Evolutionary conservation across 2,329 filamentous ascomycete species (phyloP).

Genomic region (Pseudopithomyces chartarum): DNA sequence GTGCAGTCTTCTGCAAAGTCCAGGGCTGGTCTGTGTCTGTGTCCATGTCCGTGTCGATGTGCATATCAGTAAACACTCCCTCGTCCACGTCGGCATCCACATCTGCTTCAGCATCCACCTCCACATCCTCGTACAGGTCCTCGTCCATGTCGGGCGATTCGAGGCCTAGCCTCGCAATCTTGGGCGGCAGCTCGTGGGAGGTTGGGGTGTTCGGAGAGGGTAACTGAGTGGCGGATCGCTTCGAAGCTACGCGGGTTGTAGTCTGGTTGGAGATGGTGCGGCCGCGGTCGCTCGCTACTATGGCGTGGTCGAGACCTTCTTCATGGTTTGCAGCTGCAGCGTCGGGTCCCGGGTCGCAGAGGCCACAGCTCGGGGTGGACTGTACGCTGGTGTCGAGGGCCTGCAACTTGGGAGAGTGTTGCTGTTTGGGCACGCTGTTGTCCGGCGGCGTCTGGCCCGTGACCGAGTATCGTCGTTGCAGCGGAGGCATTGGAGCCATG

Average conservation of each 20-base stretch:
- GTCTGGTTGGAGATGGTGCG: constrained; percentile 32
- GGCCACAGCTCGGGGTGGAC: constrained; percentile 32
- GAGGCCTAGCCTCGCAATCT: constrained; percentile 37
- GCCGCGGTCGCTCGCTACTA: constrained; percentile 30
- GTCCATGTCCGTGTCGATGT: constrained; percentile 10
- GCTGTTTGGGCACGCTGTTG: constrained; percentile 34
- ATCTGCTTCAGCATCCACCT: constrained; percentile 12
- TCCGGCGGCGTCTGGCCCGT: constrained; percentile 44
- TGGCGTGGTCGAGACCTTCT: constrained; percentile 19
- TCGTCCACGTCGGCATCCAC: constrained; percentile 20
- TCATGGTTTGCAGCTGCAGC: constrained; percentile 9
- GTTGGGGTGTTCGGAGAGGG: constrained; percentile 41
- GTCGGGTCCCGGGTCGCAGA: constrained; percentile 31
- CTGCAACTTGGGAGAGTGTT: constrained; percentile 41
- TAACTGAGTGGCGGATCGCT: constrained; percentile 43
- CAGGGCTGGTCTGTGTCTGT: constrained; percentile 17
- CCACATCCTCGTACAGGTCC: constrained; percentile 21
- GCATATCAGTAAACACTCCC: constrained; percentile 28
- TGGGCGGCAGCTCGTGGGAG: constrained; percentile 39
- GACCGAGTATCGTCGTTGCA: constrained; percentile 44
- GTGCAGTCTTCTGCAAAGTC: constrained; percentile 25
- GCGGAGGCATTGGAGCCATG: constrained; percentile 24
- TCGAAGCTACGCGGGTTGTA: constrained; percentile 37
- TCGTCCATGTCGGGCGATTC: constrained; percentile 18
- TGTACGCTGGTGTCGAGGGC: constrained; percentile 42